Conservation (phyloP, 768 basidiomycete species). For the Russula lepida region DNA sequence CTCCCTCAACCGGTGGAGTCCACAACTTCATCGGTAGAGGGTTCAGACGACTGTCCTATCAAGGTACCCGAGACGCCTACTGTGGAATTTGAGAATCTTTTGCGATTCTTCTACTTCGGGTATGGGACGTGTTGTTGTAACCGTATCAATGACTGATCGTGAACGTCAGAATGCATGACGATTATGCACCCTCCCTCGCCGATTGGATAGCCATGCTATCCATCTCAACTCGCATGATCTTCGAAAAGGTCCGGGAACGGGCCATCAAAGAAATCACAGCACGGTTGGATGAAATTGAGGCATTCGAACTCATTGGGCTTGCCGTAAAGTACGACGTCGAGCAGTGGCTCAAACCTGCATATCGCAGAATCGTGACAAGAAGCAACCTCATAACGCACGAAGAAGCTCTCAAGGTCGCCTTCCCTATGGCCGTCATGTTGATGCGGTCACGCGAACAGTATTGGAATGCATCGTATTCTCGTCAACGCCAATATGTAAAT, state of each 20-base stretch:
- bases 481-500: background rate
- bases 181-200: background rate
- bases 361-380: slow-evolving; percentile 9
- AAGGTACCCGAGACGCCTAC: slow-evolving; percentile 10
- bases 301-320: slow-evolving; percentile 18
- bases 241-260: slow-evolving; percentile 13
- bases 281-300: slow-evolving; percentile 5
- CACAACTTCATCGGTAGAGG: slow-evolving; percentile 16
- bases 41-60: slow-evolving; percentile 21
- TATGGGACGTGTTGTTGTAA: background rate
- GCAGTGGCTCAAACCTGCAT: slow-evolving; percentile 22
- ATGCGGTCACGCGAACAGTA: slow-evolving; percentile 12
- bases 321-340: slow-evolving; percentile 19
- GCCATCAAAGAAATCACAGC: slow-evolving; percentile 18
- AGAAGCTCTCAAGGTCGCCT: slow-evolving; percentile 3
- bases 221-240: slow-evolving; percentile 16
- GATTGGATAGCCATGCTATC: slow-evolving; percentile 20
- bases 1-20: slow-evolving; percentile 18
- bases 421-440: slow-evolving; percentile 7
- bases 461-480: background rate
- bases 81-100: slow-evolving; percentile 18
- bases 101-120: slow-evolving; percentile 22
- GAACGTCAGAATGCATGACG: slow-evolving; percentile 13
- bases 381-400: background rate
- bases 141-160: background rate